Evolutionary conservation across 78 protist genomes (phyloP).

Genomic region (Dictyostelium intermedium): DNA sequence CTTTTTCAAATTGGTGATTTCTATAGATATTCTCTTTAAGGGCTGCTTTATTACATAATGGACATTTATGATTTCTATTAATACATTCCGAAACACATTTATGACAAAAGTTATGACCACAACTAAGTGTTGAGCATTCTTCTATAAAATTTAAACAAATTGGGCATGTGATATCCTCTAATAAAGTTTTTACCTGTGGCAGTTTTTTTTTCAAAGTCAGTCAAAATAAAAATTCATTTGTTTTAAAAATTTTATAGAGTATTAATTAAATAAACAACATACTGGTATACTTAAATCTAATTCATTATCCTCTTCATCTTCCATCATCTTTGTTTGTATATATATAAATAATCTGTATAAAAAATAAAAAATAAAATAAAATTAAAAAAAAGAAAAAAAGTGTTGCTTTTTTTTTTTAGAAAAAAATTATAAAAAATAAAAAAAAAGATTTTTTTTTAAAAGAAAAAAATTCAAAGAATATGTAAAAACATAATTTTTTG

Average conservation of each 20-base stretch:
- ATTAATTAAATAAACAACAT: neutral
- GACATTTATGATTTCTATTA: conserved; percentile 79
- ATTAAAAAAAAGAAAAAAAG: too few species aligned
- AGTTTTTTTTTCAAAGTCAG: too few species aligned
- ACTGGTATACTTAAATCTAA: conserved; percentile 26
- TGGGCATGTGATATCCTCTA: conserved; percentile 73
- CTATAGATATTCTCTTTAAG: conserved; percentile 35
- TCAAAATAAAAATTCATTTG: too few species aligned
- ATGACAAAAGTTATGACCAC: conserved; percentile 79
- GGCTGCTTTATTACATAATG: conserved; percentile 39
- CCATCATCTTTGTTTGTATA: conserved; percentile 11
- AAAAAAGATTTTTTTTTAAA: too few species aligned
- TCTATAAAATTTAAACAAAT: conserved; percentile 63
- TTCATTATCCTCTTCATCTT: conserved; percentile 50
- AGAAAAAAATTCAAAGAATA: too few species aligned
- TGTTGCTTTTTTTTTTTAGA: too few species aligned
- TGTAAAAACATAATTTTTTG: too few species aligned
- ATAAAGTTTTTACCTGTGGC: conserved; percentile 23
- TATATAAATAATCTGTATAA: neutral
- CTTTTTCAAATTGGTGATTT: conserved; percentile 63
- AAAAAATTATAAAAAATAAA: too few species aligned
- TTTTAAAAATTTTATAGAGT: neutral
- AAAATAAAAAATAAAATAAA: too few species aligned
- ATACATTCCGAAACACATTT: conserved; percentile 70
- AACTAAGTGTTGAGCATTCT: conserved; percentile 25